Percentiles rank a stretch among this genome's conserved stretches.
Evolutionary conservation across 2,329 filamentous ascomycete species (phyloP).

Genomic region (Aspergillus aculeatus): DNA sequence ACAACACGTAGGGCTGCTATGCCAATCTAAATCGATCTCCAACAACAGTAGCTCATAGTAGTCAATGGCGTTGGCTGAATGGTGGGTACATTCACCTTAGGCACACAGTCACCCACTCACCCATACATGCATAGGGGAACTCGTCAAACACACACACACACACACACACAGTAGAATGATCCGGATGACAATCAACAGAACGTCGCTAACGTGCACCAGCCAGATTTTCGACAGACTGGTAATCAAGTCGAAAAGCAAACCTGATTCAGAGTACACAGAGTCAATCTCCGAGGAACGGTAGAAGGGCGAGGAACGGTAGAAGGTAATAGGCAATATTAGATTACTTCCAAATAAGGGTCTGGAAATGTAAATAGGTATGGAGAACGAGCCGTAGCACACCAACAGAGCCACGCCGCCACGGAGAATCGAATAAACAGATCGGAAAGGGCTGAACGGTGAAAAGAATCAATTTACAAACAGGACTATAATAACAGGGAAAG

Average conservation of each 20-base stretch:
- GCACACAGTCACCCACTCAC: neutral
- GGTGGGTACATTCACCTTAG: too few species aligned
- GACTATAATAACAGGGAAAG: constrained; percentile 18
- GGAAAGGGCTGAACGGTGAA: neutral
- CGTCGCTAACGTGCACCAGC: neutral
- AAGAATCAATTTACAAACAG: constrained; percentile 19
- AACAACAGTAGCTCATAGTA: too few species aligned
- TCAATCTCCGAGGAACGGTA: neutral
- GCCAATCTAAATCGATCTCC: too few species aligned
- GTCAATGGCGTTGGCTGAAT: too few species aligned
- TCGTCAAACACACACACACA: neutral
- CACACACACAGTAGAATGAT: neutral
- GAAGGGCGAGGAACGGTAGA: neutral
- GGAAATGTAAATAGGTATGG: neutral
- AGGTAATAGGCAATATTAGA: constrained; percentile 6
- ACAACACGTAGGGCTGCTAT: too few species aligned
- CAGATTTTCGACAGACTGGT: too few species aligned
- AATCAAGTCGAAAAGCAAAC: neutral
- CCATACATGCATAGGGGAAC: neutral
- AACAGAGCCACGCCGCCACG: neutral
- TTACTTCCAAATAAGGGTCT: constrained; percentile 6
- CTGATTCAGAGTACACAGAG: neutral
- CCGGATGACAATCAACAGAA: neutral
- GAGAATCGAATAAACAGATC: neutral
- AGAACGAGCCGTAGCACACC: neutral